Percentiles rank a stretch among this genome's conserved stretches.
Conservation (phyloP, 495 filamentous ascomycete genomes). For the Endocarpon pusillum region DNA sequence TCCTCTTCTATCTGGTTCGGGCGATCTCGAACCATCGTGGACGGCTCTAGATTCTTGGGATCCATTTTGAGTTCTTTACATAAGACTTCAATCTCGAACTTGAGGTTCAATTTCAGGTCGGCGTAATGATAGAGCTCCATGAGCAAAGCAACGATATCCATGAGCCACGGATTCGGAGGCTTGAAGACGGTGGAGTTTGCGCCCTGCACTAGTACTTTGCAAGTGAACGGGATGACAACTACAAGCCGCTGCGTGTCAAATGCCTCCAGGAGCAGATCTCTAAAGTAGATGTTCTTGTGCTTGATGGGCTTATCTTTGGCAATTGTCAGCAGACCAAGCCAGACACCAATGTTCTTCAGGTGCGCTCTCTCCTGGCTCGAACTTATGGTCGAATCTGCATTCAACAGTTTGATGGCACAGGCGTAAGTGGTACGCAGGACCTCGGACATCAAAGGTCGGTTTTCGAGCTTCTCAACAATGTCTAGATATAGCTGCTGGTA, state of each 20-base stretch:
- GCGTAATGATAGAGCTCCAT: constrained; percentile 83
- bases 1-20: constrained; percentile 42
- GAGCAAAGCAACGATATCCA: constrained; percentile 78
- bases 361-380: constrained; percentile 67
- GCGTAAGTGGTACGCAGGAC: constrained; percentile 87
- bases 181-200: constrained; percentile 76
- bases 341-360: constrained; percentile 78
- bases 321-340: constrained; percentile 87
- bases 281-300: constrained; percentile 92
- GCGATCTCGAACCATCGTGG: constrained; percentile 60
- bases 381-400: constrained; percentile 67
- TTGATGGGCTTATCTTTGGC: constrained; percentile 92
- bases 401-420: constrained; percentile 68
- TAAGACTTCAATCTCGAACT: constrained; percentile 95
- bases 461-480: constrained; percentile 65
- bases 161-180: constrained; percentile 90
- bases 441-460: constrained; percentile 64
- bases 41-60: constrained; percentile 70
- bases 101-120: constrained; percentile 87
- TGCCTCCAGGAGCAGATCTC: constrained; percentile 81
- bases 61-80: constrained; percentile 83
- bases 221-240: constrained; percentile 88
- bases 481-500: constrained; percentile 86
- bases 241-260: constrained; percentile 77
- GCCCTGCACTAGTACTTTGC: constrained; percentile 78